A percentile compares a stretch with the other conserved stretches of the same genome.
phyloP scores from a whole-genome alignment of 495 filamentous ascomycete species.

The Cryomyces minteri region DNA sequence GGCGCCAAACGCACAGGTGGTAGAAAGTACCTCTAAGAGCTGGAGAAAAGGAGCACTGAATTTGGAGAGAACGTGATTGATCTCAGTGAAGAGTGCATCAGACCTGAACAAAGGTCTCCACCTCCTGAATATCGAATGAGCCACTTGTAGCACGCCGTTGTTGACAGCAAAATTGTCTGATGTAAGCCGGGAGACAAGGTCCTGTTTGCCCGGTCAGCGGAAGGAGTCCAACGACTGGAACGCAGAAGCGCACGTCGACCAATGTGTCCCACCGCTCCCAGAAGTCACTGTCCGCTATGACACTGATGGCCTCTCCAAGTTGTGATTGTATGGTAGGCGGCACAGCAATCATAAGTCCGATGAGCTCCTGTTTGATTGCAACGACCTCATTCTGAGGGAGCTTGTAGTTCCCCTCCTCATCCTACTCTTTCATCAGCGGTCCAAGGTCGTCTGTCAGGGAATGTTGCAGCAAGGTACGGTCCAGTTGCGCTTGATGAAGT shows the following conservation, averaged over 20 bases:
- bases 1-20: no score
- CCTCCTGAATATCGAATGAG: slow-evolving; percentile 92
- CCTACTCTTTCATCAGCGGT: slow-evolving; percentile 22
- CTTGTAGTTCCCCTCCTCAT: slow-evolving; percentile 85
- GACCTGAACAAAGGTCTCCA: slow-evolving; percentile 90
- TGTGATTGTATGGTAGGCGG: slow-evolving; percentile 77
- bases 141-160: slow-evolving; percentile 87
- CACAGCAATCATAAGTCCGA: slow-evolving; percentile 89
- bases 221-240: not conserved
- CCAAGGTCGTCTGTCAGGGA: slow-evolving; percentile 1
- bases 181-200: slow-evolving; percentile 75
- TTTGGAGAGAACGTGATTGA: slow-evolving; percentile 76
- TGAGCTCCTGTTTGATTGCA: slow-evolving; percentile 83
- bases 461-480: slow-evolving; percentile 29
- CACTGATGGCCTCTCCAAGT: slow-evolving; percentile 86
- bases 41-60: slow-evolving; percentile 69
- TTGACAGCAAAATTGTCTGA: slow-evolving; percentile 60
- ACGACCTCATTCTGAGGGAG: slow-evolving; percentile 60
- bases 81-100: slow-evolving; percentile 77
- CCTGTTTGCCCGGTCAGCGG: slow-evolving; percentile 24
- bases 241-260: slow-evolving; percentile 39
- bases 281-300: slow-evolving; percentile 96
- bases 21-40: slow-evolving; percentile 43
- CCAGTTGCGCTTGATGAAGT: slow-evolving; percentile 86
- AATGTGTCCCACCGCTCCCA: slow-evolving; percentile 89